A percentile compares a stretch with the other conserved stretches of the same genome.
Evolutionary conservation across 2,329 filamentous ascomycete genomes (phyloP).

Genomic region (Cryphonectria parasitica): DNA sequence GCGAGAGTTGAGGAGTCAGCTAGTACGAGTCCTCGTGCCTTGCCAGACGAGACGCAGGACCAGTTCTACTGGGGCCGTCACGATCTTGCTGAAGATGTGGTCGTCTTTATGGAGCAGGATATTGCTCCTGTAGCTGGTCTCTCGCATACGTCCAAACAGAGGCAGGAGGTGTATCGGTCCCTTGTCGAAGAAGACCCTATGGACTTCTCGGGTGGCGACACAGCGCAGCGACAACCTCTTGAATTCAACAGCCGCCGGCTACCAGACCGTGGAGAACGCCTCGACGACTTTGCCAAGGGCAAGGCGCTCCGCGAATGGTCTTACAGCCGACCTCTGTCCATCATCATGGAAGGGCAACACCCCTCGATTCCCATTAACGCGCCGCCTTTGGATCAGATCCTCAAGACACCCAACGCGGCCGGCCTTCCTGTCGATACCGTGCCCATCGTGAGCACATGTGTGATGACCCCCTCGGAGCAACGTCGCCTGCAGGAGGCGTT

Average conservation of each 20-base stretch:
- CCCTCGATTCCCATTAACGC: conserved; percentile 43
- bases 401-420: conserved; percentile 38
- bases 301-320: conserved; percentile 36
- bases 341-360: conserved; percentile 35
- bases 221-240: not conserved
- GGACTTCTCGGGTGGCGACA: not conserved
- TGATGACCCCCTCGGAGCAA: conserved; percentile 48
- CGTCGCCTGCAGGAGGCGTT: conserved; percentile 42
- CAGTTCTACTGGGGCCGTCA: conserved; percentile 13
- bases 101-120: not conserved
- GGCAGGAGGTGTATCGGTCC: not conserved
- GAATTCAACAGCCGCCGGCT: not conserved
- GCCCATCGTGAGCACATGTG: conserved; percentile 42
- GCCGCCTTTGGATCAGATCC: conserved; percentile 41
- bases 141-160: not conserved
- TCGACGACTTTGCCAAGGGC: conserved; percentile 18
- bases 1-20: not conserved
- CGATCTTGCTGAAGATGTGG: conserved; percentile 1
- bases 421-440: conserved; percentile 34
- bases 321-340: conserved; percentile 34
- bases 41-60: not conserved
- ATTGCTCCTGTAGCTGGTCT: not conserved
- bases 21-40: not conserved
- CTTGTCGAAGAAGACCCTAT: not conserved
- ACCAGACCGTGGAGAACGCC: not conserved